These are phyloP conservation scores for Holtermanniella nyarrowii DNA, from an alignment of 768 basidiomycete genomes.

Conservation along the genomic window DNA sequence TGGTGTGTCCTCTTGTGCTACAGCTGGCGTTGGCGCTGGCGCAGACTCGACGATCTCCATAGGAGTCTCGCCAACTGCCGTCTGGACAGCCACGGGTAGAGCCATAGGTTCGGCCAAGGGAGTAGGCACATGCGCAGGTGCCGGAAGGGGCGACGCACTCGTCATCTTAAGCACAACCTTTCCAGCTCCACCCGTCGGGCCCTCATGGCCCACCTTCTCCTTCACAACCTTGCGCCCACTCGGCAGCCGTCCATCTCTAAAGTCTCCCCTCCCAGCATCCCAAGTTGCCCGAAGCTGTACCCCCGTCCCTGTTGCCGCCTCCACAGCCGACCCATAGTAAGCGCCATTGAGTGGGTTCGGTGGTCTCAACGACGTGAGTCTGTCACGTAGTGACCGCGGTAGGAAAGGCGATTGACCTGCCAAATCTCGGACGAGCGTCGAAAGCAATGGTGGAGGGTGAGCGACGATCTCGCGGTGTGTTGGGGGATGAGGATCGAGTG, in stretches of 20 bases:
- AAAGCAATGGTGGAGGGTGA: neutral
- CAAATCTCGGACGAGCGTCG: neutral
- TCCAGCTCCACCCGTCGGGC: slow-evolving; percentile 1
- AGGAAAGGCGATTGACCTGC: slow-evolving; percentile 17
- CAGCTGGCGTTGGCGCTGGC: no score
- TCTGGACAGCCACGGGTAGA: no score
- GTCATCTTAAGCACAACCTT: neutral
- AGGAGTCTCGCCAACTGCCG: no score
- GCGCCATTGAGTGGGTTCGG: slow-evolving; percentile 17
- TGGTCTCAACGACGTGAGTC: slow-evolving; percentile 24
- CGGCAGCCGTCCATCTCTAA: slow-evolving; percentile 17
- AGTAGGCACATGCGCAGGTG: no score
- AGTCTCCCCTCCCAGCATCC: slow-evolving; percentile 23
- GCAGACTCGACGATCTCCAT: no score
- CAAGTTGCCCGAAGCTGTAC: slow-evolving; percentile 20
- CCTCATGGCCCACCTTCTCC: slow-evolving; percentile 20
- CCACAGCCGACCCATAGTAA: slow-evolving; percentile 24
- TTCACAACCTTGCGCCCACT: slow-evolving; percentile 25
- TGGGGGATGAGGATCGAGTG: slow-evolving; percentile 14
- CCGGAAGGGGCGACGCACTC: neutral
- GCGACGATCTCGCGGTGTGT: neutral
- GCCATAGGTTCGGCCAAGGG: no score
- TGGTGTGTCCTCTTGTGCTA: neutral
- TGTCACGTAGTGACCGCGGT: slow-evolving; percentile 17
- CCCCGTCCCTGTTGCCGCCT: slow-evolving; percentile 2